Evolutionary conservation across 2,329 filamentous ascomycete genomes (phyloP).

Genomic region (Neonectria ditissima): DNA sequence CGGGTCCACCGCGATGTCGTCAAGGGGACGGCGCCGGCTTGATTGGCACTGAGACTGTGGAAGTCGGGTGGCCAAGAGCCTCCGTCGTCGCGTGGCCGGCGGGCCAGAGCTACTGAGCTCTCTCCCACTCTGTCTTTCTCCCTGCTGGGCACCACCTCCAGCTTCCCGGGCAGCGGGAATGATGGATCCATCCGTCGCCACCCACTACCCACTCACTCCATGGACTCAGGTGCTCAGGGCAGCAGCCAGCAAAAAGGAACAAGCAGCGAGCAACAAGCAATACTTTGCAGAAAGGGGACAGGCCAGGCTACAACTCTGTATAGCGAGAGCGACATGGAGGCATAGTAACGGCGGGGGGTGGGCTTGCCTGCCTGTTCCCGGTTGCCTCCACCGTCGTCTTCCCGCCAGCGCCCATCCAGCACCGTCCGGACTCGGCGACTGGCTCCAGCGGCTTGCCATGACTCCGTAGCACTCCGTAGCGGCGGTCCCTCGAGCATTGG

Average conservation of each 20-base stretch:
- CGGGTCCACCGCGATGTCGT: constrained; percentile 42
- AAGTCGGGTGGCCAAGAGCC: constrained; percentile 19
- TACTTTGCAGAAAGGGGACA: neutral
- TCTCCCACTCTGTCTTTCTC: no score
- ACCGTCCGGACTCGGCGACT: constrained; percentile 19
- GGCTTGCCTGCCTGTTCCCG: constrained; percentile 4
- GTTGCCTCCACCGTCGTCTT: neutral
- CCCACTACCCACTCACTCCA: constrained; percentile 6
- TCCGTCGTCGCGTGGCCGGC: constrained; percentile 15
- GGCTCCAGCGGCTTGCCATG: constrained; percentile 35
- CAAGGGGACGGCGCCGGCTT: constrained; percentile 29
- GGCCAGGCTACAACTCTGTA: no score
- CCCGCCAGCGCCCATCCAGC: constrained; percentile 17
- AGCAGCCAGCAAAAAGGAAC: neutral
- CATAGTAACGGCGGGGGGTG: no score
- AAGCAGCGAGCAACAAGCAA: neutral
- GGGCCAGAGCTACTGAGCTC: constrained; percentile 11
- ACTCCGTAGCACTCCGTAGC: constrained; percentile 16
- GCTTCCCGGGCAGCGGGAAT: constrained; percentile 13
- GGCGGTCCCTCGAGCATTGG: constrained; percentile 17
- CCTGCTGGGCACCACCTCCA: neutral
- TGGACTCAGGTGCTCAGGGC: constrained; percentile 20
- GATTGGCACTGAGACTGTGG: constrained; percentile 34
- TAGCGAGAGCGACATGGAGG: no score
- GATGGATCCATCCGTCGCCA: neutral